phyloP scores from a whole-genome alignment of 768 basidiomycete genomes.

The Daedaleopsis sinensis region DNA sequence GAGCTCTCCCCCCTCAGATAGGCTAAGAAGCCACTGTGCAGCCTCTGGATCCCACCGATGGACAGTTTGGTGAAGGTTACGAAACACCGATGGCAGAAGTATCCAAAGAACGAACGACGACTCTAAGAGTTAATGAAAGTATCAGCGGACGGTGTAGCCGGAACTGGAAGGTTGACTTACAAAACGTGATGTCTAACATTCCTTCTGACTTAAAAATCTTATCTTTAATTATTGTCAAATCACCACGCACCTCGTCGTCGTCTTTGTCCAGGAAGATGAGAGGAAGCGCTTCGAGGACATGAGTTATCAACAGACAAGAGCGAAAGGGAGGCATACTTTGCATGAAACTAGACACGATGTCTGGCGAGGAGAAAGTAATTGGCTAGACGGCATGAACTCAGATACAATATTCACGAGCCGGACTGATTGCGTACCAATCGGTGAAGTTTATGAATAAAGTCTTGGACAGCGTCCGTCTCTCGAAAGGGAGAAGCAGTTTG shows the following conservation, averaged over 20 bases:
- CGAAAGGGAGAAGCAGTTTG: constrained; percentile 6
- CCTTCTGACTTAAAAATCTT: not conserved
- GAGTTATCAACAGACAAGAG: not conserved
- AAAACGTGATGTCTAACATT: constrained; percentile 5
- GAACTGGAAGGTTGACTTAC: constrained; percentile 13
- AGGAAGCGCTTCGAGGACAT: constrained; percentile 4
- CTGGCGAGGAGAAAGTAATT: constrained; percentile 8
- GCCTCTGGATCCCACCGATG: constrained; percentile 66
- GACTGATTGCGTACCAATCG: constrained; percentile 12
- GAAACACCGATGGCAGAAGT: constrained; percentile 77
- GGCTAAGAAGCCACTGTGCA: constrained; percentile 65
- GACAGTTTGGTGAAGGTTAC: constrained; percentile 78
- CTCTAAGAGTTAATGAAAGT: constrained; percentile 40
- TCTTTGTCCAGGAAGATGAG: constrained; percentile 45
- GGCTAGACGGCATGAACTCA: not conserved
- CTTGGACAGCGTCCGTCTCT: not conserved
- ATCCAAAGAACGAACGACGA: constrained; percentile 79
- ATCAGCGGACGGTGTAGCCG: not conserved
- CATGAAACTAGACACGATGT: constrained; percentile 24
- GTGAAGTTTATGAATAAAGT: constrained; percentile 10
- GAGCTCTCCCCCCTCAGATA: constrained; percentile 45
- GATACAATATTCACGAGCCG: too few relatives aligned
- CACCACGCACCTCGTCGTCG: constrained; percentile 51
- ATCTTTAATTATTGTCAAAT: not conserved
- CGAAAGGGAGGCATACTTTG: constrained; percentile 5